Evolutionary conservation across 371 early-diverging fungal genomes (phyloP).

Genomic region (Rozella allomycis): DNA sequence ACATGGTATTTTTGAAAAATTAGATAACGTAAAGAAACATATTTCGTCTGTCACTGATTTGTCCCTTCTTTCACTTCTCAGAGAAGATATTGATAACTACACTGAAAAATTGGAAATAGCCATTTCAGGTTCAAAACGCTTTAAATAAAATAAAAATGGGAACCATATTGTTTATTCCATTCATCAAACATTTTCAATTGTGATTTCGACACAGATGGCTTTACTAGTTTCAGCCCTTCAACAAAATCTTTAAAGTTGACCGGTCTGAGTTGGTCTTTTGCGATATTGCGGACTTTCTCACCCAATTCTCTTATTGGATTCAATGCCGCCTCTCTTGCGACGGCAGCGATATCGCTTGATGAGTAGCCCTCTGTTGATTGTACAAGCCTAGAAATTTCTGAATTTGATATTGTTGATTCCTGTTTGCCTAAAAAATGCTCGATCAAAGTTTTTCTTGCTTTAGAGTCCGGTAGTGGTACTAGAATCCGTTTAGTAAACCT

Average conservation of each 20-base stretch:
- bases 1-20: too few relatives aligned
- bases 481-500: conserved; percentile 29
- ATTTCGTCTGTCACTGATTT: too few relatives aligned
- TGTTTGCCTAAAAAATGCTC: conserved; percentile 7
- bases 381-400: conserved; percentile 28
- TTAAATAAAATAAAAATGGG: too few relatives aligned
- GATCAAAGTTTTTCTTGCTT: too few relatives aligned
- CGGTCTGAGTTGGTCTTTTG: conserved; percentile 32
- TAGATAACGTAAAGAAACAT: too few relatives aligned
- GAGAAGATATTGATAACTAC: too few relatives aligned
- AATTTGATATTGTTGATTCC: conserved; percentile 4
- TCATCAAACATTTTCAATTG: conserved; percentile 27
- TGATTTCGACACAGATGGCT: conserved; percentile 37
- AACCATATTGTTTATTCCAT: conserved; percentile 39
- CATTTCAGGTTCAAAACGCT: too few relatives aligned
- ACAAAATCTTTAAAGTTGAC: conserved; percentile 37
- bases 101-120: too few relatives aligned
- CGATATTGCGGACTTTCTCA: conserved; percentile 21
- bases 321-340: conserved; percentile 46
- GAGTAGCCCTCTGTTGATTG: conserved; percentile 42
- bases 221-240: conserved; percentile 32
- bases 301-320: conserved; percentile 44
- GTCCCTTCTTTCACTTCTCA: too few relatives aligned
- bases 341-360: conserved; percentile 47
- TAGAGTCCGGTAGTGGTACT: too few relatives aligned